phyloP scores from a whole-genome alignment of 2,329 filamentous ascomycete species.

The Dendryphion nanum region DNA sequence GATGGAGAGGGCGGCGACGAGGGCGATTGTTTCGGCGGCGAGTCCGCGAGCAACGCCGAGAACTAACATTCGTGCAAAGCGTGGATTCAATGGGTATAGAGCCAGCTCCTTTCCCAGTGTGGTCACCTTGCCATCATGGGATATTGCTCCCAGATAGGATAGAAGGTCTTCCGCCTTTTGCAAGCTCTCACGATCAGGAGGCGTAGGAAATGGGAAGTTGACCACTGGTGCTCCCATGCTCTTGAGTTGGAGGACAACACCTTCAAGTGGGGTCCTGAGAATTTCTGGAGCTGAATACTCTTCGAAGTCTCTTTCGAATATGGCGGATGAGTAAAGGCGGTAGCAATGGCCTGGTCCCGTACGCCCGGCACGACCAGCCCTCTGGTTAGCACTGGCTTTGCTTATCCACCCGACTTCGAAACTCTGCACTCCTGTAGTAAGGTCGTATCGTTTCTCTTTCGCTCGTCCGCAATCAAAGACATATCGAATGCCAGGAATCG shows the following conservation, averaged over 20 bases:
- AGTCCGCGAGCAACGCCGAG: conserved; percentile 82
- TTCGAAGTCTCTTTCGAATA: conserved; percentile 86
- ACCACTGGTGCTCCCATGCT: conserved; percentile 88
- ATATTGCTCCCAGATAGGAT: conserved; percentile 79
- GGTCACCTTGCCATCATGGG: conserved; percentile 70
- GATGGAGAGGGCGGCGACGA: conserved; percentile 85
- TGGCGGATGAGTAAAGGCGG: conserved; percentile 86
- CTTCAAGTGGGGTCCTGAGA: conserved; percentile 86
- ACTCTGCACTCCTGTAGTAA: conserved; percentile 86
- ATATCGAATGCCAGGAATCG: conserved; percentile 91
- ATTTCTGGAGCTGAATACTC: conserved; percentile 88
- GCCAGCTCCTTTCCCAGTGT: conserved; percentile 78
- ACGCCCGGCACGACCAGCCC: conserved; percentile 89
- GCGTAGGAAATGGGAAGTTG: conserved; percentile 95
- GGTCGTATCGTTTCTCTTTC: conserved; percentile 88
- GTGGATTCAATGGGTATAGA: conserved; percentile 83
- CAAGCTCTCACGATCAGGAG: conserved; percentile 74
- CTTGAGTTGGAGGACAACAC: conserved; percentile 86
- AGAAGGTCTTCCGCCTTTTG: conserved; percentile 83
- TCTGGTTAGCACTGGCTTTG: conserved; percentile 90
- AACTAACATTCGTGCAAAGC: conserved; percentile 88
- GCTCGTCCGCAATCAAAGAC: conserved; percentile 93
- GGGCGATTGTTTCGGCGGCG: conserved; percentile 78
- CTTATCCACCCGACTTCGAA: conserved; percentile 97
- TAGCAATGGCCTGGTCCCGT: conserved; percentile 97